Conservation (phyloP, 345 rosid genomes). For the Brassica carinata region DNA sequence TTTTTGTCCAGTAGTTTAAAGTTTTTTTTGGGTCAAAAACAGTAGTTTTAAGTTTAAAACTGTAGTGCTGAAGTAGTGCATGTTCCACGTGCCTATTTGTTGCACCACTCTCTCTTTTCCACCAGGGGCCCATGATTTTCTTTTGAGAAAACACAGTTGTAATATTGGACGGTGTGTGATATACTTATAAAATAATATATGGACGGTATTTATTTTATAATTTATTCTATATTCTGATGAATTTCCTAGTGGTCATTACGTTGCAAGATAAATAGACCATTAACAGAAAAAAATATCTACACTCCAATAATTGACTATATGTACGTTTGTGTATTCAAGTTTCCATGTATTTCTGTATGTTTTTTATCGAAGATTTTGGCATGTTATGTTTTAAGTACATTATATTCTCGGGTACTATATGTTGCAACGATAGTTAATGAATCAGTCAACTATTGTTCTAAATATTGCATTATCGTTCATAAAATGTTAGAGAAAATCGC, state of each 20-base stretch:
- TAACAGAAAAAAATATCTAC: neutral
- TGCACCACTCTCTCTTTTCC: no score
- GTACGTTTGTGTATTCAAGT: neutral
- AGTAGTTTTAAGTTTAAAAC: no score
- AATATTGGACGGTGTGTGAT: neutral
- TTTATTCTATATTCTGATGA: neutral
- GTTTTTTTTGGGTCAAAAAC: no score
- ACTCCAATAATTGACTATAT: constrained; percentile 4
- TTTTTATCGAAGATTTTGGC: neutral
- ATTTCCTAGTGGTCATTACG: constrained; percentile 13
- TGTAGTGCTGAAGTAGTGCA: no score
- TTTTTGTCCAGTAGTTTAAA: no score
- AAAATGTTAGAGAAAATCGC: neutral
- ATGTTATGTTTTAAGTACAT: neutral
- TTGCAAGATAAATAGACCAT: neutral
- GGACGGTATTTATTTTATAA: neutral
- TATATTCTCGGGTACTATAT: neutral
- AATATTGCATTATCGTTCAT: no score
- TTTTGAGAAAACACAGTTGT: no score
- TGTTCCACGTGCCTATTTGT: no score
- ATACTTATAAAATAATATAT: neutral
- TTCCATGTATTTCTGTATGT: neutral
- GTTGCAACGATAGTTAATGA: neutral
- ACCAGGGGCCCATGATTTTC: no score
- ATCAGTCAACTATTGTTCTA: neutral